These are phyloP conservation scores for Pseudocohnilembus persalinus DNA, from an alignment of 169 alveolate genomes.

Conservation along the genomic window DNA sequence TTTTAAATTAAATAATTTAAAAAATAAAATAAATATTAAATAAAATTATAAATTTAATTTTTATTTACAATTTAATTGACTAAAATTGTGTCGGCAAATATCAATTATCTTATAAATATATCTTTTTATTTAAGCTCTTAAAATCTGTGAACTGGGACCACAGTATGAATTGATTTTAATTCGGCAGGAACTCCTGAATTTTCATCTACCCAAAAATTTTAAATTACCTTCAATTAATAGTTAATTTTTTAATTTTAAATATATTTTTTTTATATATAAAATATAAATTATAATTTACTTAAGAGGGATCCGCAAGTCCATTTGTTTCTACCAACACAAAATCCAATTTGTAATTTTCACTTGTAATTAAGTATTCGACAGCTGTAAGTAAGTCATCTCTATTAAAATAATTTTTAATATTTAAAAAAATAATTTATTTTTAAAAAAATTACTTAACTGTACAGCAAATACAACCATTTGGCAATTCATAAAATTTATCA, in stretches of 20 bases:
- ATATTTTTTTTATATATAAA: not conserved
- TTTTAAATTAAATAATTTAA: not conserved
- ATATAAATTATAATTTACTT: not conserved
- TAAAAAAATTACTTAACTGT: conserved; percentile 65
- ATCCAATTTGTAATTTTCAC: conserved; percentile 60
- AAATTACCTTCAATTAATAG: conserved; percentile 34
- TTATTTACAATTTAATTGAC: conserved; percentile 29
- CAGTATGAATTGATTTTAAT: conserved; percentile 68
- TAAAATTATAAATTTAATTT: not conserved
- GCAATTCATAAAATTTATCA: conserved; percentile 83
- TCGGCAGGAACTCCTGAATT: conserved; percentile 56
- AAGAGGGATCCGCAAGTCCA: conserved; percentile 87
- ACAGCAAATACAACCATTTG: conserved; percentile 92
- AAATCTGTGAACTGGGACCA: conserved; percentile 50
- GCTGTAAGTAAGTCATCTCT: conserved; percentile 75
- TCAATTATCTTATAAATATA: conserved; percentile 29
- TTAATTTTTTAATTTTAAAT: not conserved
- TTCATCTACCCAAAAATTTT: conserved; percentile 85
- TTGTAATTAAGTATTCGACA: conserved; percentile 65
- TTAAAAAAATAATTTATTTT: not conserved
- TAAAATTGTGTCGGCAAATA: conserved; percentile 36
- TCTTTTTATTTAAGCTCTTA: conserved; percentile 5
- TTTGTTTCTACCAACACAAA: conserved; percentile 79
- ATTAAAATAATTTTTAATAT: not conserved
- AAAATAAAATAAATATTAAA: not conserved